phyloP scores from a whole-genome alignment of 345 rosid species.

The Lepidium africanum region DNA sequence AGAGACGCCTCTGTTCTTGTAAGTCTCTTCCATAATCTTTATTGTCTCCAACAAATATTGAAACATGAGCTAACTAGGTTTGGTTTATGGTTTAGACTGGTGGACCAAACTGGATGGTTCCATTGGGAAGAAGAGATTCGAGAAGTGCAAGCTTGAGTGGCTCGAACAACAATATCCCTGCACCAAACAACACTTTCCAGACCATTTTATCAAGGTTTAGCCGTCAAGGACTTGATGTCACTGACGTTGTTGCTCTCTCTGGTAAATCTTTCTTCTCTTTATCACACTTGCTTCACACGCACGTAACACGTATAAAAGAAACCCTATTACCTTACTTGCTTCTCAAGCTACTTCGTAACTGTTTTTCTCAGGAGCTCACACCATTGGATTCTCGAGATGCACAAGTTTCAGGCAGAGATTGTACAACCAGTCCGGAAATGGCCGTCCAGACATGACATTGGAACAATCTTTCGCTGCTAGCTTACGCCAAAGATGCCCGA shows the following conservation, averaged over 20 bases:
- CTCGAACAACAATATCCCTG: conserved; percentile 75
- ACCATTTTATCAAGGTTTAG: conserved; percentile 65
- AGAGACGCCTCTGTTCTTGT: conserved; percentile 91
- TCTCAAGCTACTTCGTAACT: not conserved
- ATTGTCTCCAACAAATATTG: not conserved
- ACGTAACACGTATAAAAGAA: not conserved
- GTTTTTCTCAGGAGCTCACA: conserved; percentile 69
- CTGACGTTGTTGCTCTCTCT: conserved; percentile 79
- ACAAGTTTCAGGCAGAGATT: conserved; percentile 88
- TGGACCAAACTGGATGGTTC: conserved; percentile 85
- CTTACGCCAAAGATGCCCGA: conserved; percentile 45
- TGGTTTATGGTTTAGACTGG: conserved; percentile 42
- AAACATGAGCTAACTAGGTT: not conserved
- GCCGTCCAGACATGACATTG: conserved; percentile 65
- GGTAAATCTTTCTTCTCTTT: conserved; percentile 33
- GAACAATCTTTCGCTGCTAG: conserved; percentile 51
- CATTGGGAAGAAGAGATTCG: conserved; percentile 81
- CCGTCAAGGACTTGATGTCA: conserved; percentile 52
- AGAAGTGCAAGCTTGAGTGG: conserved; percentile 65
- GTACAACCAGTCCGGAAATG: conserved; percentile 76
- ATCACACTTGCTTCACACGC: not conserved
- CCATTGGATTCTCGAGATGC: conserved; percentile 82
- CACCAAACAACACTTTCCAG: conserved; percentile 58
- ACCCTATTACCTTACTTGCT: not conserved
- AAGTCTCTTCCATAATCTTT: conserved; percentile 13